These are phyloP conservation scores for Leptodermis oblonga DNA, from an alignment of 257 asterid genomes.

Conservation along the genomic window DNA sequence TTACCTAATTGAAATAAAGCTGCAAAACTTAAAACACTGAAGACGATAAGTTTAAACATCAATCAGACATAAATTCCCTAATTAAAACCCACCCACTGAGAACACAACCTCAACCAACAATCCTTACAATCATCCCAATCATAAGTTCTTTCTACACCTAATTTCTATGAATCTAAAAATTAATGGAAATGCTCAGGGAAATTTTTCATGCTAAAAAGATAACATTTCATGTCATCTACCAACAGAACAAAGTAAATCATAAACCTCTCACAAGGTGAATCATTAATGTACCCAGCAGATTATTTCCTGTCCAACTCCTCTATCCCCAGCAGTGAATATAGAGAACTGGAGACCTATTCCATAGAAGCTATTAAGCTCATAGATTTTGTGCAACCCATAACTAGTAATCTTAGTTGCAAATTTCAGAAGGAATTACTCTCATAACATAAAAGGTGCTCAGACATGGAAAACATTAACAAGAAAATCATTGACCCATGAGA, in stretches of 20 bases:
- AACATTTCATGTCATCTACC: neutral
- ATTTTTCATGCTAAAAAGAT: neutral
- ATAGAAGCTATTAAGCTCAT: neutral
- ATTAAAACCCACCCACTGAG: neutral
- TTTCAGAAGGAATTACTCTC: neutral
- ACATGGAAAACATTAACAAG: neutral
- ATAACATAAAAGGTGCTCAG: neutral
- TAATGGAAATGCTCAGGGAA: neutral
- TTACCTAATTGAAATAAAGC: neutral
- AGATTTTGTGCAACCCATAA: neutral
- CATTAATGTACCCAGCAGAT: neutral
- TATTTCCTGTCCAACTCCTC: neutral
- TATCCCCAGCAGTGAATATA: neutral
- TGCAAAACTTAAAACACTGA: neutral
- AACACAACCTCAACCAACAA: neutral
- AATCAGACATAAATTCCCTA: neutral
- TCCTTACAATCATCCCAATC: neutral
- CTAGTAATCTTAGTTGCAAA: neutral
- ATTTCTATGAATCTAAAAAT: neutral
- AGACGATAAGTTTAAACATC: neutral
- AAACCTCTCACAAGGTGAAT: neutral
- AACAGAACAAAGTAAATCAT: neutral
- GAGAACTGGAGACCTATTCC: neutral
- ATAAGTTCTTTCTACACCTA: neutral
- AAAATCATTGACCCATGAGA: constrained; percentile 6